A percentile compares a stretch with the other conserved stretches of the same genome.
Conservation (phyloP, 352 stramenopile genomes). For the Phytopythium mirpurense region DNA sequence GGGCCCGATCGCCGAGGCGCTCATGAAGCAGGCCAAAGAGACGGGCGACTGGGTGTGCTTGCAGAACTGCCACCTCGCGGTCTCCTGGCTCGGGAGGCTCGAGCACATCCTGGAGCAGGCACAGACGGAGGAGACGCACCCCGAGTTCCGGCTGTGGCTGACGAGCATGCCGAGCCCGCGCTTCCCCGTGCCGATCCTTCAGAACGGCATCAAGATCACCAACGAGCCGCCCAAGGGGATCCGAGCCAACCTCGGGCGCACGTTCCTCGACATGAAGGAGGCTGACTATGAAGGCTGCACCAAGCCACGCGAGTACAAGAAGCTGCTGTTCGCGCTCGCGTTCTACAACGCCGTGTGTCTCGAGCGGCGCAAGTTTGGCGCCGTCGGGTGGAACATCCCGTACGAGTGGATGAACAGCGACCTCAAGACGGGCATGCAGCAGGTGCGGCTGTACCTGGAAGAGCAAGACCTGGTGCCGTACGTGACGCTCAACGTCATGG, state of each 20-base stretch:
- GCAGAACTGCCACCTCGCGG: slow-evolving; percentile 93
- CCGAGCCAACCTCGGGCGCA: slow-evolving; percentile 89
- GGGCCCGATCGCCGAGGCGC: slow-evolving; percentile 86
- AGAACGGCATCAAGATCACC: slow-evolving; percentile 96
- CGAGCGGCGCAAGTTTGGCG: slow-evolving; percentile 92
- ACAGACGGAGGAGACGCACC: slow-evolving; percentile 61
- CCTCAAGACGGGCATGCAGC: slow-evolving; percentile 92
- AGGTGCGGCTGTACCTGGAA: slow-evolving; percentile 91
- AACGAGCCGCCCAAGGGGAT: slow-evolving; percentile 93
- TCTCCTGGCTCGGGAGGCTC: slow-evolving; percentile 86
- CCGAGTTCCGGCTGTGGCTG: slow-evolving; percentile 91
- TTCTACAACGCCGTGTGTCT: slow-evolving; percentile 96
- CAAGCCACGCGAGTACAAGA: slow-evolving; percentile 89
- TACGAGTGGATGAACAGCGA: slow-evolving; percentile 97
- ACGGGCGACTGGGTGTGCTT: slow-evolving; percentile 94
- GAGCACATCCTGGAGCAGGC: slow-evolving; percentile 86
- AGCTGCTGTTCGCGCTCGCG: slow-evolving; percentile 86
- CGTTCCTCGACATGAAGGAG: slow-evolving; percentile 92
- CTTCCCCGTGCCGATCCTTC: slow-evolving; percentile 92
- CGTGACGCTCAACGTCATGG: slow-evolving; percentile 92
- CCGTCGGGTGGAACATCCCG: slow-evolving; percentile 94
- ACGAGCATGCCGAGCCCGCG: slow-evolving; percentile 90
- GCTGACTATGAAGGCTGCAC: slow-evolving; percentile 83
- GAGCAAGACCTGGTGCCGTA: slow-evolving; percentile 92
- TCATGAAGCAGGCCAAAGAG: slow-evolving; percentile 88